These are phyloP conservation scores for Chlamydomonas eustigma DNA, from an alignment of 139 green algal genomes.

Conservation along the genomic window DNA sequence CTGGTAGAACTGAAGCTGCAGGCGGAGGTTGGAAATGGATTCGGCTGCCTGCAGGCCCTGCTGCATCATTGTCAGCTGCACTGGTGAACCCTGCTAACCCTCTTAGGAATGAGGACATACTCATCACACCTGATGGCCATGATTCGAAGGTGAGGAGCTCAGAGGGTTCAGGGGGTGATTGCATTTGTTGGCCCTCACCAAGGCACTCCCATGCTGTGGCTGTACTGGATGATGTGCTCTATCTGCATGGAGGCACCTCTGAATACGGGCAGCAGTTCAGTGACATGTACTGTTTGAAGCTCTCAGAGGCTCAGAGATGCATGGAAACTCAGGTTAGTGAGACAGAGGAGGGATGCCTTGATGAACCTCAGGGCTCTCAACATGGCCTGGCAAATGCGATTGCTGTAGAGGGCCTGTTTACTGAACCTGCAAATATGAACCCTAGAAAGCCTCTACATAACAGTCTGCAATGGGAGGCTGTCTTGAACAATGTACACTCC, in stretches of 20 bases:
- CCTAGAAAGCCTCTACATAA: too few relatives aligned
- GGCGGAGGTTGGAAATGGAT: neutral
- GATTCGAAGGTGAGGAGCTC: neutral
- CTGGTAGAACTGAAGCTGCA: neutral
- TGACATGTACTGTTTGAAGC: slow-evolving; percentile 33
- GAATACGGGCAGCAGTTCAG: slow-evolving; percentile 28
- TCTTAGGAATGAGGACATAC: too few relatives aligned
- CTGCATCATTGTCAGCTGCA: neutral
- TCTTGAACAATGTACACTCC: too few relatives aligned
- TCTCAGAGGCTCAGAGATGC: neutral
- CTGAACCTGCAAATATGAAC: too few relatives aligned
- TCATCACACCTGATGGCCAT: neutral
- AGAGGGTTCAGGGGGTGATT: neutral
- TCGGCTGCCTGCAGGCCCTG: neutral
- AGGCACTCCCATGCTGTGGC: slow-evolving; percentile 37
- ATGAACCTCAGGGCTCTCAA: neutral
- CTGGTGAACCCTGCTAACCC: neutral
- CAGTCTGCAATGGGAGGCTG: too few relatives aligned
- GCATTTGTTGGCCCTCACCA: slow-evolving; percentile 9
- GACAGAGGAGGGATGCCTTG: neutral
- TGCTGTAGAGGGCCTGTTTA: too few relatives aligned
- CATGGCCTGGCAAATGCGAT: neutral
- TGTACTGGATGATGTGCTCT: slow-evolving; percentile 24
- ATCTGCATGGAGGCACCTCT: slow-evolving; percentile 40
- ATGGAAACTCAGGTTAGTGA: neutral